These are phyloP conservation scores for Solanum habrochaites DNA, from an alignment of 257 asterid species.

Conservation along the genomic window DNA sequence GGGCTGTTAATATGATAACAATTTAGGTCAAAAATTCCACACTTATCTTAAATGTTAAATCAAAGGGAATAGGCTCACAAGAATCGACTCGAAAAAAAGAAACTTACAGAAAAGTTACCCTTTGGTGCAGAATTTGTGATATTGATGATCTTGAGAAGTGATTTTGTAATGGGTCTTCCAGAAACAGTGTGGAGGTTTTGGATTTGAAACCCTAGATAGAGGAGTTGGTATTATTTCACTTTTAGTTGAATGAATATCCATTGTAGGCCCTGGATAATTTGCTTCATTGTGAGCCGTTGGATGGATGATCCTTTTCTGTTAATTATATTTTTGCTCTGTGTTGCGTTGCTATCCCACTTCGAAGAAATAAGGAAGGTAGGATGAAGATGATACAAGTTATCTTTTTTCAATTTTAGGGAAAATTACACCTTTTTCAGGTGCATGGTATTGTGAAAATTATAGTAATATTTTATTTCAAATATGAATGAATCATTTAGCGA, in stretches of 20 bases:
- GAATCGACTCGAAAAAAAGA: background rate
- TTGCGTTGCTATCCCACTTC: background rate
- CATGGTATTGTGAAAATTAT: background rate
- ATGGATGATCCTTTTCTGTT: background rate
- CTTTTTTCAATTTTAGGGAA: background rate
- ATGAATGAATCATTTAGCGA: too few relatives aligned
- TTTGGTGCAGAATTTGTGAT: background rate
- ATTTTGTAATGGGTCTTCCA: background rate
- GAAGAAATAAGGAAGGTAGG: background rate
- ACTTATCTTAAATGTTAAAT: background rate
- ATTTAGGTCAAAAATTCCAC: background rate
- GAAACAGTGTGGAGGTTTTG: background rate
- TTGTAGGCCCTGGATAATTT: background rate
- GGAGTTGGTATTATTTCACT: background rate
- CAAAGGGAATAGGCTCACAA: background rate
- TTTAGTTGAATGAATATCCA: background rate
- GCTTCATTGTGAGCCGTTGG: background rate
- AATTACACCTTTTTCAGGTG: background rate
- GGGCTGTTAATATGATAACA: constrained; percentile 4
- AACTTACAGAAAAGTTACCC: constrained; percentile 24
- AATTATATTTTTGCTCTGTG: background rate
- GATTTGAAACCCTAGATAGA: constrained; percentile 19
- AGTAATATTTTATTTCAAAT: too few relatives aligned
- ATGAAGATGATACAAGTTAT: background rate
- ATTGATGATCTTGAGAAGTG: constrained; percentile 1